Evolutionary conservation across 2,329 filamentous ascomycete genomes (phyloP).

Genomic region (Cadophora gregata): DNA sequence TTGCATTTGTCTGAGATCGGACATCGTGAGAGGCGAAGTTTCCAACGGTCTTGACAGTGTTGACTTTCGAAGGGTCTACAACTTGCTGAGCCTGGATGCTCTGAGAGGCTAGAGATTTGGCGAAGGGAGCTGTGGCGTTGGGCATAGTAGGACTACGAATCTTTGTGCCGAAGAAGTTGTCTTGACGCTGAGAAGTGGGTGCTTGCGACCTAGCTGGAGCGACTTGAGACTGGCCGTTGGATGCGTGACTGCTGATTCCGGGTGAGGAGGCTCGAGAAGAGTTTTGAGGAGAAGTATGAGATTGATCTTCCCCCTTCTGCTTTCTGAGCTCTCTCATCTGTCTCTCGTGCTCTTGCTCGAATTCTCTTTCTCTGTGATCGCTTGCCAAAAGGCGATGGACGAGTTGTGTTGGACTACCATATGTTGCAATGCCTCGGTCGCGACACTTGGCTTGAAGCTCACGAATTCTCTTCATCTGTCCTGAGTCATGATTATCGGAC

Average conservation of each 20-base stretch:
- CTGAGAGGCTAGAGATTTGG: not conserved
- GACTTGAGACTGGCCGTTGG: not conserved
- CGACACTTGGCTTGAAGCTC: conserved; percentile 6
- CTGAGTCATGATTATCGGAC: not conserved
- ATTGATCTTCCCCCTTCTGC: not conserved
- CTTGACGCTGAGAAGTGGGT: not conserved
- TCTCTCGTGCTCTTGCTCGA: conserved; percentile 1
- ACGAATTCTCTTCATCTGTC: not conserved
- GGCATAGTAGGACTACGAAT: not conserved
- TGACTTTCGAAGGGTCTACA: no score
- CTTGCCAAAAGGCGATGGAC: not conserved
- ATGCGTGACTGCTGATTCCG: not conserved
- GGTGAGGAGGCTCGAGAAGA: not conserved
- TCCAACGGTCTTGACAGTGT: not conserved
- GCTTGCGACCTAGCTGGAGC: not conserved
- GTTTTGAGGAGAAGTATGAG: not conserved
- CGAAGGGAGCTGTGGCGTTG: not conserved
- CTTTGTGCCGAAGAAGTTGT: not conserved
- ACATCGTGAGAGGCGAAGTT: not conserved
- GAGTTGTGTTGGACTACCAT: not conserved
- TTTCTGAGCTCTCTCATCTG: not conserved
- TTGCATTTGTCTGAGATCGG: not conserved
- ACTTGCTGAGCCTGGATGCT: not conserved
- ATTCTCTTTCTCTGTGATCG: not conserved
- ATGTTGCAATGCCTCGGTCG: not conserved